Conservation (phyloP, 441 rosid genomes). For the Adansonia gregorii region DNA sequence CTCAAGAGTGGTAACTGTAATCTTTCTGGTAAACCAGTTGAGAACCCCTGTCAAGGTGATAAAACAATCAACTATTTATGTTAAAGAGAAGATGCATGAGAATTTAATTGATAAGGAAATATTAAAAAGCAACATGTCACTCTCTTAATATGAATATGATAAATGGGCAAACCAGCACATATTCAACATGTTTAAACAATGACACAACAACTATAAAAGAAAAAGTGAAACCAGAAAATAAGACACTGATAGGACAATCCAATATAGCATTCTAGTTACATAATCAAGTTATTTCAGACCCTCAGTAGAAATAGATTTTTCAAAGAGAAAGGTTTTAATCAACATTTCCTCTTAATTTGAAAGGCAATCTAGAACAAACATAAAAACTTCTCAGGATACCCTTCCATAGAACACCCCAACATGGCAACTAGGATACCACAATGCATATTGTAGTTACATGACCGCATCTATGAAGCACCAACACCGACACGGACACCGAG, state of each 20-base stretch:
- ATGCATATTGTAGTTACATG: not conserved
- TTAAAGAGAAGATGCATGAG: not conserved
- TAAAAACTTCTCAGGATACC: constrained; percentile 2
- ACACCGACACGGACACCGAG: too few species aligned
- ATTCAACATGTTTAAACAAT: not conserved
- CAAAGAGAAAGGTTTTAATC: not conserved
- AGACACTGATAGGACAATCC: not conserved
- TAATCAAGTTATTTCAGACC: not conserved
- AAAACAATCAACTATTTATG: constrained; percentile 17
- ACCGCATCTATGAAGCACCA: not conserved
- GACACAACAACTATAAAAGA: not conserved
- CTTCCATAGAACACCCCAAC: not conserved
- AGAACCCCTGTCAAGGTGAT: constrained; percentile 71
- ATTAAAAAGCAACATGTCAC: not conserved
- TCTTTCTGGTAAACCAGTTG: constrained; percentile 96
- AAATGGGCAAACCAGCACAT: not conserved
- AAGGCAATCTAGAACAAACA: not conserved
- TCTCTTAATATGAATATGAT: not conserved
- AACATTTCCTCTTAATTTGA: not conserved
- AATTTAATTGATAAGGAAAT: not conserved
- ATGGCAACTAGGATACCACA: not conserved
- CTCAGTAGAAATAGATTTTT: not conserved
- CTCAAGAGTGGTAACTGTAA: constrained; percentile 92
- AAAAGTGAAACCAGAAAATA: not conserved
- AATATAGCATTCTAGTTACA: not conserved